phyloP scores from a whole-genome alignment of 73 alveolate genomes.

The Stentor coeruleus region DNA sequence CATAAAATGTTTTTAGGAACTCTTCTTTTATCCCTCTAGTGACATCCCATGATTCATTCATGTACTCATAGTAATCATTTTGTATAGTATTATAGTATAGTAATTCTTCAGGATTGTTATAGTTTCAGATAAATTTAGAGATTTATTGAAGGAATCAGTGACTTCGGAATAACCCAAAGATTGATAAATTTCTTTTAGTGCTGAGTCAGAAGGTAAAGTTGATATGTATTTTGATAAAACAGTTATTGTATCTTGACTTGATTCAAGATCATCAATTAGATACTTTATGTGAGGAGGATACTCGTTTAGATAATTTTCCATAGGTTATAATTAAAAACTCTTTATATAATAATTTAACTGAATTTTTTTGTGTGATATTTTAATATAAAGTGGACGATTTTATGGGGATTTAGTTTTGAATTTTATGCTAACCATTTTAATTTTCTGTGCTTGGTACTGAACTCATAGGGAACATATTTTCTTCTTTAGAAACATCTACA shows the following conservation, averaged over 20 bases:
- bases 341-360: no score
- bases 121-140: not conserved
- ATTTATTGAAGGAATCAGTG: not conserved
- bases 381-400: no score
- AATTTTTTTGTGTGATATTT: no score
- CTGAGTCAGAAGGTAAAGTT: not conserved
- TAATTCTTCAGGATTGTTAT: not conserved
- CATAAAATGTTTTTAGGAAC: slow-evolving; percentile 15
- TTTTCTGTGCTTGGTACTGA: no score
- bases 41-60: not conserved
- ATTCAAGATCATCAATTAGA: not conserved
- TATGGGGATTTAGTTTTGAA: no score
- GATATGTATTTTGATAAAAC: not conserved
- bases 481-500: no score
- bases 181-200: not conserved
- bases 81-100: not conserved
- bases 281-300: not conserved
- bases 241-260: not conserved
- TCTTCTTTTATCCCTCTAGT: slow-evolving; percentile 14
- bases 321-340: no score
- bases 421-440: no score
- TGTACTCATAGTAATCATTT: not conserved
- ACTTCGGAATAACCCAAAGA: not conserved
- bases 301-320: not conserved
- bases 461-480: no score